Evolutionary conservation across 306 rosid species (phyloP).

Genomic region (Cucumis melo): DNA sequence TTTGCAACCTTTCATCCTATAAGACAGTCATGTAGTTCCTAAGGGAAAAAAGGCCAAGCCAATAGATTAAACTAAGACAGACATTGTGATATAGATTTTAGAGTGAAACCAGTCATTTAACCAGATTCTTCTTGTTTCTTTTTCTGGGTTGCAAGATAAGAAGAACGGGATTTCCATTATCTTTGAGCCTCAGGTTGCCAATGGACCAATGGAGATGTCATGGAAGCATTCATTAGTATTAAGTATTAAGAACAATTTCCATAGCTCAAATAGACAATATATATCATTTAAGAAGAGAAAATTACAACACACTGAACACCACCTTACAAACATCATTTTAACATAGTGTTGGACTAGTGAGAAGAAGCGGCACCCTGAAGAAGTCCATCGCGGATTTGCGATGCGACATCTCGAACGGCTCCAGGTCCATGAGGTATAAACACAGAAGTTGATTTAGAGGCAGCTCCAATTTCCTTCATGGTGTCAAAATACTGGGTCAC

Average conservation of each 20-base stretch:
- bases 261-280: background rate
- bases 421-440: slow-evolving; percentile 98
- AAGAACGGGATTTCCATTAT: background rate
- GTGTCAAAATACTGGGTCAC: slow-evolving; percentile 95
- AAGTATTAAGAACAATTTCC: background rate
- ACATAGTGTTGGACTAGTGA: slow-evolving; percentile 16
- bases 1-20: background rate
- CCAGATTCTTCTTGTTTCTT: background rate
- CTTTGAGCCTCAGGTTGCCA: background rate
- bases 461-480: slow-evolving; percentile 90
- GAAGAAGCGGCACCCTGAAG: slow-evolving; percentile 64
- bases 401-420: slow-evolving; percentile 72
- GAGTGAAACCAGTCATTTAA: background rate
- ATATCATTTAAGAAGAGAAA: background rate
- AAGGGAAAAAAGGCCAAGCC: no score
- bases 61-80: background rate
- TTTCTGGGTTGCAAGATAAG: background rate
- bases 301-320: background rate
- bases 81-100: background rate
- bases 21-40: background rate
- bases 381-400: slow-evolving; percentile 88
- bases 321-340: background rate
- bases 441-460: slow-evolving; percentile 86
- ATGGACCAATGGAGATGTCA: background rate
- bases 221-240: background rate